phyloP scores from a whole-genome alignment of 2,329 filamentous ascomycete species.

The Cladosporium sp. region DNA sequence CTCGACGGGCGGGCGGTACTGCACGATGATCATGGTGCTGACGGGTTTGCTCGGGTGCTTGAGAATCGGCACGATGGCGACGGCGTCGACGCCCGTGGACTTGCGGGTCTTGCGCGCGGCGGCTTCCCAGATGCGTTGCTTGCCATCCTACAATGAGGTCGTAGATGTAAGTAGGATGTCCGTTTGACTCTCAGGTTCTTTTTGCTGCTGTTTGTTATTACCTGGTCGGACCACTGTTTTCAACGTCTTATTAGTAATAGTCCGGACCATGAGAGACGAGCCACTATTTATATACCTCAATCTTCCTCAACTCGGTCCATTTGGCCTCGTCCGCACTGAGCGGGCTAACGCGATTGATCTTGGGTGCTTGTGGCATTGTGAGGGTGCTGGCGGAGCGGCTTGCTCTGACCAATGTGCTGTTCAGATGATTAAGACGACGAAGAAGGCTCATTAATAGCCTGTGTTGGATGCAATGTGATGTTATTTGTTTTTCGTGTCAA shows the following conservation, averaged over 20 bases:
- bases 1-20: slow-evolving; percentile 61
- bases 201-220: slow-evolving; percentile 6
- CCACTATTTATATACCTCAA: slow-evolving; percentile 38
- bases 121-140: slow-evolving; percentile 51
- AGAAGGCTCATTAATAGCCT: slow-evolving; percentile 8
- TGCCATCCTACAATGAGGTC: slow-evolving; percentile 40
- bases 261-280: background rate
- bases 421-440: background rate
- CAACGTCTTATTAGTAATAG: background rate
- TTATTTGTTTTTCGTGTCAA: background rate
- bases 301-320: slow-evolving; percentile 58
- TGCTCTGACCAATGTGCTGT: background rate
- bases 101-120: slow-evolving; percentile 54
- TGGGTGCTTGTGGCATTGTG: slow-evolving; percentile 44
- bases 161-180: background rate
- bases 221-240: slow-evolving; percentile 41
- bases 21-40: slow-evolving; percentile 57
- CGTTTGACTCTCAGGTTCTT: background rate
- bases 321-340: slow-evolving; percentile 54
- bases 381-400: slow-evolving; percentile 14
- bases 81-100: slow-evolving; percentile 59
- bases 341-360: slow-evolving; percentile 49
- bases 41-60: slow-evolving; percentile 48
- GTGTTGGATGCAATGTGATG: too few species aligned
- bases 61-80: slow-evolving; percentile 58